Evolutionary conservation across 305 asterid genomes (phyloP), one percentile per base, ranked within the genome.

Genomic region (Vinca major): DNA sequence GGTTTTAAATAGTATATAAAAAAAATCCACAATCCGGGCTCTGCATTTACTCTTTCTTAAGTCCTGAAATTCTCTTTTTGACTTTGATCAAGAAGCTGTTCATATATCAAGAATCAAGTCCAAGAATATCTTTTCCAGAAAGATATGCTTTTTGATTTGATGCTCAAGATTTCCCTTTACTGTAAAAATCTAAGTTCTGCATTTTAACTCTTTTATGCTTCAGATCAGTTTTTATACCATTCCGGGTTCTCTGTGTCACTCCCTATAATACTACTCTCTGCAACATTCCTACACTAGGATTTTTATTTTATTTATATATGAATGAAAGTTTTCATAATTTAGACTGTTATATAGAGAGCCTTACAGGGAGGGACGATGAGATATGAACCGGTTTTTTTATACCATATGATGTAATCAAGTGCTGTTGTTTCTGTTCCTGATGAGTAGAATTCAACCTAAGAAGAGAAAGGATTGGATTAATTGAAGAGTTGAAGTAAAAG

Each of bases 81-180:
- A 14, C 56, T 41, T 63, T 51, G 44, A 20, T 14, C 8, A 26
- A 19, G 44, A n/a, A 71, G 63, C 45, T 62, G 5, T 62, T 41
- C 60, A 7, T 7, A 37, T 52, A 9, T 51, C 56, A 50, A 17
- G 41, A 16, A 68, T 68, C 77, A 68, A 41, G 54, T 49, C 40
- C 66, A 45, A n/a, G 52, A 36, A 51, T 51, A 17, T 43, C 5
- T 67, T 50, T 70, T 19, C 9, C 40, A 4, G 5, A 3, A 50
- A 53, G 77, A 66, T 74, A 68, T 54, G 70, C 36, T 5, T 48
- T 4, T 65, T 47, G 43, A 55, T 4, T 65, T 47, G 43, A 55
- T 6, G 10, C 8, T 64, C 21, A 55, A 64, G 37, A 12, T 53
- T 11, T 37, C 13, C 13, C 19, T 12, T 50, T 17, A 20, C 10